Conservation (phyloP, 768 basidiomycete genomes). For the Termitomyces sp. region DNA sequence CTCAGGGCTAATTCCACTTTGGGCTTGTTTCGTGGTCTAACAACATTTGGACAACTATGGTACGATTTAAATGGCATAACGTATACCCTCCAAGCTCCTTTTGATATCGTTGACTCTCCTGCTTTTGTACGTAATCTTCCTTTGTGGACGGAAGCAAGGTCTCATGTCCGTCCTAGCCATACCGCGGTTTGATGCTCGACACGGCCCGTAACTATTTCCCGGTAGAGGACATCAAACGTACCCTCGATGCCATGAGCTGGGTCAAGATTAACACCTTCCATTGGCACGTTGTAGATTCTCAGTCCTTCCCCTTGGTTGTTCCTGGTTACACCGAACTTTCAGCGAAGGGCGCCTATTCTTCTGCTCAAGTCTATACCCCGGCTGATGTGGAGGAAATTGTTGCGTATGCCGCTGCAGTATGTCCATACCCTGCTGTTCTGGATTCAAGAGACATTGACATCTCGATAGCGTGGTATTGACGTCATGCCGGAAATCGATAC, state of each 20-base stretch:
- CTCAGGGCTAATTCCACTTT: constrained; percentile 48
- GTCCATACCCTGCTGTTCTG: constrained; percentile 22
- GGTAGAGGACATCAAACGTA: constrained; percentile 59
- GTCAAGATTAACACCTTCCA: constrained; percentile 81
- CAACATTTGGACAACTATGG: constrained; percentile 73
- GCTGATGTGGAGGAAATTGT: constrained; percentile 59
- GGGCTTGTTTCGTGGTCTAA: constrained; percentile 69
- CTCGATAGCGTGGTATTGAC: constrained; percentile 64
- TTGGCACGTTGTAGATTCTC: constrained; percentile 84
- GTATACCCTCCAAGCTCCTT: constrained; percentile 56
- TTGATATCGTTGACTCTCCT: constrained; percentile 59
- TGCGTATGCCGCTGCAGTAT: constrained; percentile 65
- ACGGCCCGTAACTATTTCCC: constrained; percentile 76
- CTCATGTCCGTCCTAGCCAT: constrained; percentile 41
- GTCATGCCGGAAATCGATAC: constrained; percentile 77
- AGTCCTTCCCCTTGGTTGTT: constrained; percentile 74
- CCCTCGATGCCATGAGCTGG: constrained; percentile 76
- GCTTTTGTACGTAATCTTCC: constrained; percentile 49
- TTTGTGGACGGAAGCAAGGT: not conserved
- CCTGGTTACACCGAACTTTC: constrained; percentile 59
- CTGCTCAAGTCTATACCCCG: constrained; percentile 47
- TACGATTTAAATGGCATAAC: constrained; percentile 49
- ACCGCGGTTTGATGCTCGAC: constrained; percentile 78
- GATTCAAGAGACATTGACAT: constrained; percentile 2
- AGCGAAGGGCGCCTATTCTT: constrained; percentile 64